phyloP scores from a whole-genome alignment of 208 protist species.

The Kentomonas sorsogonicus region DNA sequence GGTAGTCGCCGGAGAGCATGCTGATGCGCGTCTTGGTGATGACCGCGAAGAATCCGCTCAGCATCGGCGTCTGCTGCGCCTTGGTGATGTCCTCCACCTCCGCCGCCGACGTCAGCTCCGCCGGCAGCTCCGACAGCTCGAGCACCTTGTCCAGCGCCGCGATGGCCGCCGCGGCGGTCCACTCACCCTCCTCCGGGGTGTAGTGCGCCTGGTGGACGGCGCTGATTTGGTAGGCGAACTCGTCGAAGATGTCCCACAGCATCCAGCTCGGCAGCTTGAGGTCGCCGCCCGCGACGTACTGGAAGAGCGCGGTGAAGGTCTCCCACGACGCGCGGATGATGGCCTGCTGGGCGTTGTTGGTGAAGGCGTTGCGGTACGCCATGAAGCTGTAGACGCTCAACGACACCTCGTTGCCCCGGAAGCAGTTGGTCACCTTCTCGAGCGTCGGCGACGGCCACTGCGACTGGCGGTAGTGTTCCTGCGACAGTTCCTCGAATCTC shows the following conservation, averaged over 20 bases:
- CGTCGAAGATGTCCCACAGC: conserved; percentile 89
- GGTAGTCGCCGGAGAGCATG: conserved; percentile 85
- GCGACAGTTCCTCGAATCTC: conserved; percentile 66
- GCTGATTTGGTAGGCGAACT: conserved; percentile 87
- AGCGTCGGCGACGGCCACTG: conserved; percentile 72
- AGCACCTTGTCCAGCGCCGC: conserved; percentile 54
- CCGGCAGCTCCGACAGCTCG: conserved; percentile 31
- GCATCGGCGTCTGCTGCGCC: conserved; percentile 27
- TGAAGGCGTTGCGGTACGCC: conserved; percentile 83
- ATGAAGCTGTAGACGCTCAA: conserved; percentile 83
- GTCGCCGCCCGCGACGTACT: conserved; percentile 31
- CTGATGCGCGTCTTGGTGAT: conserved; percentile 74
- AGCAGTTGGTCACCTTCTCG: conserved; percentile 51
- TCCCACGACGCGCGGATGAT: conserved; percentile 66
- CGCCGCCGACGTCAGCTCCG: conserved; percentile 23
- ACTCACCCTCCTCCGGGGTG: conserved; percentile 46
- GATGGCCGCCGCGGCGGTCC: conserved; percentile 60
- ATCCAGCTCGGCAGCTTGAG: conserved; percentile 76
- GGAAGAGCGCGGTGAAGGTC: conserved; percentile 64
- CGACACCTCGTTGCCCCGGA: conserved; percentile 50
- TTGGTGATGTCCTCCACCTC: conserved; percentile 33
- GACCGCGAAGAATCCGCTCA: conserved; percentile 82
- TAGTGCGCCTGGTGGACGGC: conserved; percentile 84
- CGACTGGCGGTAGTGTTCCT: conserved; percentile 66
- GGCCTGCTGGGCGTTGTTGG: conserved; percentile 47